Conservation (phyloP, 495 filamentous ascomycete species). For the Neurospora sp. region DNA sequence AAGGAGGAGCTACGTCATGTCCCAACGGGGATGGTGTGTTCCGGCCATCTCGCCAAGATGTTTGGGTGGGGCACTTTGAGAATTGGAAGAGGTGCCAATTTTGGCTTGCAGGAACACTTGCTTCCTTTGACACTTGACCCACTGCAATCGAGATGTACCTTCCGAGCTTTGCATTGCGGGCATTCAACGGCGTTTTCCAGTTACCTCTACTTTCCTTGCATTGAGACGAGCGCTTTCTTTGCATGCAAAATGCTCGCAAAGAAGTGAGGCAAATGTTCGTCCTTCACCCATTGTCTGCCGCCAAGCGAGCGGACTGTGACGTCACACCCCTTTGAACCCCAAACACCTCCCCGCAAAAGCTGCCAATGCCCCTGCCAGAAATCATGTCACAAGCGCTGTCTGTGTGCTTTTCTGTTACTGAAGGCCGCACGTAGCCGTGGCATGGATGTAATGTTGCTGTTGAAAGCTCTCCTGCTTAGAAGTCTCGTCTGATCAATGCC, state of each 20-base stretch:
- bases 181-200: background rate
- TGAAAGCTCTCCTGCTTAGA: background rate
- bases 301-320: background rate
- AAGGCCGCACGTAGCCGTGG: background rate
- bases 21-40: background rate
- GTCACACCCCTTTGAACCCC: background rate
- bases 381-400: background rate
- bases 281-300: background rate
- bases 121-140: background rate
- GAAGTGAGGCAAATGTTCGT: background rate
- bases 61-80: background rate
- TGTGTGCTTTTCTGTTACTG: background rate
- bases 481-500: background rate
- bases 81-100: background rate
- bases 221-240: background rate
- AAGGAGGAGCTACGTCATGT: background rate
- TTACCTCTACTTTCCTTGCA: background rate
- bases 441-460: background rate
- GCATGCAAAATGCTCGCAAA: background rate
- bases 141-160: background rate
- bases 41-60: background rate
- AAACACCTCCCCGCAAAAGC: background rate
- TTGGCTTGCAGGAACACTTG: background rate
- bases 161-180: background rate
- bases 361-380: background rate